Evolutionary conservation across 73 alveolate species (phyloP).

Genomic region (Uronychia binucleata): DNA sequence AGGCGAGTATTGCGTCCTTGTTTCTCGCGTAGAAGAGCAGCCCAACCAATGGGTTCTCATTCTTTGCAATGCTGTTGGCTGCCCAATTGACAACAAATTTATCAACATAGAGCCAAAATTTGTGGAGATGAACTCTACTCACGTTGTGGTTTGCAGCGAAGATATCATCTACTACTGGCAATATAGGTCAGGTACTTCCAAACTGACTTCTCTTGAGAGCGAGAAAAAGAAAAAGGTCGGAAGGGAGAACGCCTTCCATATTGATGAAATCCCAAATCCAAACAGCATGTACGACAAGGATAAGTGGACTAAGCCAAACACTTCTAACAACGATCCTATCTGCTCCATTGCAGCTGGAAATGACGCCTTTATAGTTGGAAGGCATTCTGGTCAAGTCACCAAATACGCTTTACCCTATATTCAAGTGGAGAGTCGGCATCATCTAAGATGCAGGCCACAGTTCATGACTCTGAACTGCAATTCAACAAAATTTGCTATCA

Average conservation of each 20-base stretch:
- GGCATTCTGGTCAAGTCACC: constrained; percentile 88
- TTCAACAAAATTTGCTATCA: constrained; percentile 82
- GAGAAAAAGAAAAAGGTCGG: constrained; percentile 90
- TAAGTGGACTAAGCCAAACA: constrained; percentile 79
- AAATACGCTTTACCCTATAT: constrained; percentile 89
- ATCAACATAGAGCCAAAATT: constrained; percentile 96
- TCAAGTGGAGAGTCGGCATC: constrained; percentile 67
- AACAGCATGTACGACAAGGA: constrained; percentile 81
- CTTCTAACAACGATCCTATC: constrained; percentile 89
- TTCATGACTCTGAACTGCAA: constrained; percentile 70
- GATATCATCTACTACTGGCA: constrained; percentile 85
- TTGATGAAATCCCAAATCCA: constrained; percentile 94
- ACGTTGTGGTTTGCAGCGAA: constrained; percentile 86
- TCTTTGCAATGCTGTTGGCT: constrained; percentile 98
- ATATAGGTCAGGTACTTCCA: constrained; percentile 57
- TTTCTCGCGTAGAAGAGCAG: constrained; percentile 71
- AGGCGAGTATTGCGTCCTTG: constrained; percentile 87
- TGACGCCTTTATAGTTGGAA: constrained; percentile 90
- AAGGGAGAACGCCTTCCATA: constrained; percentile 94
- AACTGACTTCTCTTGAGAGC: constrained; percentile 52
- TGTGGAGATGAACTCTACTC: constrained; percentile 98
- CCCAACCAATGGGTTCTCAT: constrained; percentile 71
- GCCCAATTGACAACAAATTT: constrained; percentile 92
- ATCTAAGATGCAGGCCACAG: constrained; percentile 76
- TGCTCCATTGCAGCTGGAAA: constrained; percentile 96